These are phyloP conservation scores for Neurospora sublineolata DNA, from an alignment of 495 filamentous ascomycete species.

Conservation along the genomic window DNA sequence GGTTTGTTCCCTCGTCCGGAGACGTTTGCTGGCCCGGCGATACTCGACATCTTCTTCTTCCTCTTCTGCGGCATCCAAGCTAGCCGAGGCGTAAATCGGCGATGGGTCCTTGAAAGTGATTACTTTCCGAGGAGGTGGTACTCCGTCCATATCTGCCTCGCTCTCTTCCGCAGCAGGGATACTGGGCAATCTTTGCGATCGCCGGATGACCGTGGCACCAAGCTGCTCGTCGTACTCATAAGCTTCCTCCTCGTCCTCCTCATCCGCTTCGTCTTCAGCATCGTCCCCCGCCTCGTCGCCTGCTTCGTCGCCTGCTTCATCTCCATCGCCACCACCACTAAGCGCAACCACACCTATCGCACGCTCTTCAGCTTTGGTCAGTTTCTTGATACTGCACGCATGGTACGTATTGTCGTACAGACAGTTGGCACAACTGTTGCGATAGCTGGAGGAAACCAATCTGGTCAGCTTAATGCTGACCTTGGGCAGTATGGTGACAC, in stretches of 20 bases:
- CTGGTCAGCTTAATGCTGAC: neutral
- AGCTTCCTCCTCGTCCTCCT: neutral
- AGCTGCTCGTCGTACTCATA: neutral
- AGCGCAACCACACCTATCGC: neutral
- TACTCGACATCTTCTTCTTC: neutral
- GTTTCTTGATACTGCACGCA: slow-evolving; percentile 2
- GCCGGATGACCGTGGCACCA: neutral
- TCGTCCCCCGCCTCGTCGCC: neutral
- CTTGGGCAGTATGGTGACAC: neutral
- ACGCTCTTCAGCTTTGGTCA: neutral
- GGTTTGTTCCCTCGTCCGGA: neutral
- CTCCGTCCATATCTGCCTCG: neutral
- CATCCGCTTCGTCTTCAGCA: neutral
- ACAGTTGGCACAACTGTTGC: slow-evolving; percentile 7
- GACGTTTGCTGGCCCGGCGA: neutral
- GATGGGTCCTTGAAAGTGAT: neutral
- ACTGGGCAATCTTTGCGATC: neutral
- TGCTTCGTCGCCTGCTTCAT: neutral
- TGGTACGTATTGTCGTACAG: neutral
- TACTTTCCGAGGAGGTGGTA: neutral
- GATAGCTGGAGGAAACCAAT: neutral
- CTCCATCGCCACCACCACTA: neutral
- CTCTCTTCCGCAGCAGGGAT: neutral
- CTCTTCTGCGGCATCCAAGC: neutral
- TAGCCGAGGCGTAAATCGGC: neutral